A percentile compares a stretch with the other conserved stretches of the same genome.
phyloP scores from a whole-genome alignment of 164 flowering plant species.

The Nelumbo lutea region DNA sequence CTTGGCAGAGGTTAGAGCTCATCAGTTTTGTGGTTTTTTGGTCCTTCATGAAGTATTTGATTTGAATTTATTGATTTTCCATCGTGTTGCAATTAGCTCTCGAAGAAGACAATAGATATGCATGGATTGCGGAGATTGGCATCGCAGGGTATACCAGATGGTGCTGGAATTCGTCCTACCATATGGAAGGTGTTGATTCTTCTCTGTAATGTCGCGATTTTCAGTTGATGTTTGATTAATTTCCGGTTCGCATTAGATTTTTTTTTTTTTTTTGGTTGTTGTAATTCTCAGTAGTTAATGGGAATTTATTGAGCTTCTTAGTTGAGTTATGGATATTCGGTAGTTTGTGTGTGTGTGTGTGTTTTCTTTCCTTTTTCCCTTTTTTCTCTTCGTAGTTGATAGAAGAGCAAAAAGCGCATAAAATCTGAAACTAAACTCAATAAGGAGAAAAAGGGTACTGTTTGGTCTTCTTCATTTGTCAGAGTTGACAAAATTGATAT shows the following conservation, averaged over 20 bases:
- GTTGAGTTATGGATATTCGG: background rate
- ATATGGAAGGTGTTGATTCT: conserved; percentile 73
- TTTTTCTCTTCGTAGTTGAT: background rate
- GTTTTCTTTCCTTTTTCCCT: background rate
- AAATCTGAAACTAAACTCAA: background rate
- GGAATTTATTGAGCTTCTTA: background rate
- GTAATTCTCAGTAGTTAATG: background rate
- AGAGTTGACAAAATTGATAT: background rate
- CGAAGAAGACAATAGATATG: conserved; percentile 68
- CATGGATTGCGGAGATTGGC: conserved; percentile 72
- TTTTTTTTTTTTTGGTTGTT: too few species aligned
- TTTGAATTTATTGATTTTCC: conserved; percentile 2
- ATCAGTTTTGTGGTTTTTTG: background rate
- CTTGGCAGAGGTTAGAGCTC: conserved; percentile 54
- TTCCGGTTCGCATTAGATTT: too few species aligned
- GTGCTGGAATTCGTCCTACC: conserved; percentile 71
- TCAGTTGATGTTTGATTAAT: too few species aligned
- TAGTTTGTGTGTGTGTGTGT: background rate
- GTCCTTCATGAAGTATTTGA: background rate
- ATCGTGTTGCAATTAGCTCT: conserved; percentile 36
- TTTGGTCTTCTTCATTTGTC: background rate
- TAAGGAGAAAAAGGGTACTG: background rate
- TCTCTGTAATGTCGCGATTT: background rate
- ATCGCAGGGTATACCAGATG: conserved; percentile 79
- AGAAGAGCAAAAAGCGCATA: background rate